Percentiles rank a stretch among this genome's conserved stretches.
Conservation (phyloP, 768 basidiomycete species). For the Macrocybe gigantea region DNA sequence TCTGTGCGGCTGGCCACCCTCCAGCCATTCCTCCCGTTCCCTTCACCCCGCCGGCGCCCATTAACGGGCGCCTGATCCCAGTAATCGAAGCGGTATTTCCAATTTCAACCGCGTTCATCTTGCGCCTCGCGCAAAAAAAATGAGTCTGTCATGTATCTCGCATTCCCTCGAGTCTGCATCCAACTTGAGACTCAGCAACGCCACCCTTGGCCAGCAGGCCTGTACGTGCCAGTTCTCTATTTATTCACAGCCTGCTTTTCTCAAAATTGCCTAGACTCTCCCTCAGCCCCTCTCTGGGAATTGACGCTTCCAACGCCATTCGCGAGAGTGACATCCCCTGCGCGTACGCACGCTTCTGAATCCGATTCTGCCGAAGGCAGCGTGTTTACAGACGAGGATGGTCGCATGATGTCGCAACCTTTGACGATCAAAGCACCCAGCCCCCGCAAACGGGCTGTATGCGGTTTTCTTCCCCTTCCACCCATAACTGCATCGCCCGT, state of each 20-base stretch:
- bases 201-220: background rate
- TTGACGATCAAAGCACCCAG: slow-evolving; percentile 1
- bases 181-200: background rate
- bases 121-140: too few species aligned
- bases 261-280: background rate
- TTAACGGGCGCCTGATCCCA: too few species aligned
- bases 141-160: too few species aligned
- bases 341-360: too few species aligned
- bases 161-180: background rate
- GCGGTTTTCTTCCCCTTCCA: slow-evolving; percentile 43
- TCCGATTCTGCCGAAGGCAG: too few species aligned
- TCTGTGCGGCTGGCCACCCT: background rate
- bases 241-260: background rate
- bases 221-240: background rate
- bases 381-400: too few species aligned
- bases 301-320: too few species aligned
- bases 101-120: too few species aligned
- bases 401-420: too few species aligned
- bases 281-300: too few species aligned
- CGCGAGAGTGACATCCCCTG: too few species aligned
- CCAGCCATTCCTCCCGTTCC: background rate
- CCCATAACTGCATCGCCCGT: slow-evolving; percentile 58
- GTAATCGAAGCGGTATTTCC: too few species aligned
- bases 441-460: slow-evolving; percentile 21
- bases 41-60: background rate